A percentile compares a stretch with the other conserved stretches of the same genome.
These are phyloP conservation scores for Quercus lobata DNA, from an alignment of 331 rosid species.

Conservation along the genomic window DNA sequence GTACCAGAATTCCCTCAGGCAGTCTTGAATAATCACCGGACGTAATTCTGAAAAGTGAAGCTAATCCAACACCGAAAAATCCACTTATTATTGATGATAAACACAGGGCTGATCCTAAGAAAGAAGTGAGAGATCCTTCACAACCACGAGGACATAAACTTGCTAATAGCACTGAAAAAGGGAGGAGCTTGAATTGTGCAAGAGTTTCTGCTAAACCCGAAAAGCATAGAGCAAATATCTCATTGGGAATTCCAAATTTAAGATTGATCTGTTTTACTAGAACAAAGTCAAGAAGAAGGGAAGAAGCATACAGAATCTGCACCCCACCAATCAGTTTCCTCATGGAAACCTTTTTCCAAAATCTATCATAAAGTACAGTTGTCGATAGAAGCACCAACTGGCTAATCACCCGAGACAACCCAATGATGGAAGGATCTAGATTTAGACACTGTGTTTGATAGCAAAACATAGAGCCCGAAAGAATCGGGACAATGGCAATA, in stretches of 20 bases:
- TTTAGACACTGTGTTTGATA: slow-evolving; percentile 75
- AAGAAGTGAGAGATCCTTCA: slow-evolving; percentile 89
- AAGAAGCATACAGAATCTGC: slow-evolving; percentile 63
- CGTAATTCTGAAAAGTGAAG: slow-evolving; percentile 57
- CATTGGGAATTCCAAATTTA: slow-evolving; percentile 62
- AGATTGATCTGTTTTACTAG: slow-evolving; percentile 67
- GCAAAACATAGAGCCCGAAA: slow-evolving; percentile 79
- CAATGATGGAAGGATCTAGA: slow-evolving; percentile 70
- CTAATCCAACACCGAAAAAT: slow-evolving; percentile 71
- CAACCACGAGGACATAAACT: slow-evolving; percentile 68
- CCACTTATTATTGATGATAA: slow-evolving; percentile 75
- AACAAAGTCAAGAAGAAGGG: slow-evolving; percentile 87
- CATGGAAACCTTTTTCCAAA: slow-evolving; percentile 58
- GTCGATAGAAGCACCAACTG: slow-evolving; percentile 79
- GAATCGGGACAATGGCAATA: slow-evolving; percentile 68
- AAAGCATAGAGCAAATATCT: slow-evolving; percentile 60
- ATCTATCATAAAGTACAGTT: slow-evolving; percentile 53
- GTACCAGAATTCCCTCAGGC: slow-evolving; percentile 52
- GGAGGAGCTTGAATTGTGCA: slow-evolving; percentile 83
- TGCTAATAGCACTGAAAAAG: slow-evolving; percentile 70
- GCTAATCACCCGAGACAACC: slow-evolving; percentile 68
- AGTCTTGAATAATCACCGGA: slow-evolving; percentile 65
- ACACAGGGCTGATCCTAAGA: slow-evolving; percentile 67
- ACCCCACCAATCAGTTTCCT: slow-evolving; percentile 49
- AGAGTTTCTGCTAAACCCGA: slow-evolving; percentile 76